Base-by-base conservation (phyloP, 2,329 filamentous ascomycete species). In the Ceratocystis variospora region DNA sequence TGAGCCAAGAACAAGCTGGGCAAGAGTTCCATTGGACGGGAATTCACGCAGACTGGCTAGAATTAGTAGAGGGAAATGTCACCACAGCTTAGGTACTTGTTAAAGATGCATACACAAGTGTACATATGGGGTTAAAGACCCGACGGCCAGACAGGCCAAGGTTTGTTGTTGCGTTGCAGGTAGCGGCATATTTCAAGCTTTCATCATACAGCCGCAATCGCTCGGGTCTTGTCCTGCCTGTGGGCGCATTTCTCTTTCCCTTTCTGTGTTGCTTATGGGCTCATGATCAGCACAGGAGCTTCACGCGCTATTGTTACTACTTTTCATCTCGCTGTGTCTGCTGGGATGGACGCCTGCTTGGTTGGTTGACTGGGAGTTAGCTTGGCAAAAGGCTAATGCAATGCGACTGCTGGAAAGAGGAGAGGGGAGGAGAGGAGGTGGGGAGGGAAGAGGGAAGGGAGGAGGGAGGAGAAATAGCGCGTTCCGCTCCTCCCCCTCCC, bases 401-500 rank as follows among this genome's bases (percentile, higher is more conserved):
- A 19, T 57, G 25, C 12, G 28, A 22, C 53, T 57, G 1, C 37
- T 41, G 12, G 37, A 41, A 41, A 4, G 37, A 55, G 19, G 10
- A 55, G 50, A 55, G 50, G 25, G 5, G 50, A 55, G n/a, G 22
- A 50, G 19, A 12, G 22, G 22, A 22, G 17, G 7, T 17, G 45
- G 46, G 46, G 15, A 4, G 45, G 46, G 46, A n/a, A 6, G 46
- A 33, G 33, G 8, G 6, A 3, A 37, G 33, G 33, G 33, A 37
- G 33, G 33, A 37, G 33, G 10, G 37, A 50, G 48, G 48, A 50
- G 48, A 50, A 50, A 50, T 25, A 50, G 22, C 53, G 53, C 53
- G 53, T 28, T 57, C 53, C 53, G 53, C 53, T 57, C 53, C 53
- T 57, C 53, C 53, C 46, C 48, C 22, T 25, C 48, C 48, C 46